phyloP scores from a whole-genome alignment of 306 rosid genomes.

The Trichosanthes truncata region DNA sequence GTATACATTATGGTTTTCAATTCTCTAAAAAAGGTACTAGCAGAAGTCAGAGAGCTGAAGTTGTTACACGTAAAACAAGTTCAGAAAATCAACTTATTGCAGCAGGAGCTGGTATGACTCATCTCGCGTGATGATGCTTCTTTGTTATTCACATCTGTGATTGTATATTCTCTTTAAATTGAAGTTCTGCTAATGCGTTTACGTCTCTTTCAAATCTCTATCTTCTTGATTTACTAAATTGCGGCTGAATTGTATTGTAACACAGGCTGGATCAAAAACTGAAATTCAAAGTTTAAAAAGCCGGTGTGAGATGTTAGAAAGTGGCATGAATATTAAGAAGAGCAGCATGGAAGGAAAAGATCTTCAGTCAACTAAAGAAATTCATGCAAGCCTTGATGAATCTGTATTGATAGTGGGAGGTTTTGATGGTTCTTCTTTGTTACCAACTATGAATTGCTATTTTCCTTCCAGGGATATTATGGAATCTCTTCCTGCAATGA shows the following conservation, averaged over 20 bases:
- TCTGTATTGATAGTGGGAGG: conserved; percentile 36
- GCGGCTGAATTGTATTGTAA: conserved; percentile 1
- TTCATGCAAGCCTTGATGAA: conserved; percentile 12
- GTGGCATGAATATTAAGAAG: conserved; percentile 4
- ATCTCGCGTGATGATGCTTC: not conserved
- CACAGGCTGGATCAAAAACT: conserved; percentile 29
- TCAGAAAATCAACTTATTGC: conserved; percentile 25
- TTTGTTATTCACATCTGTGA: not conserved
- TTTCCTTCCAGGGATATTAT: conserved; percentile 18
- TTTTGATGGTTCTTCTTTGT: conserved; percentile 23
- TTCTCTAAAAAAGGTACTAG: conserved; percentile 12
- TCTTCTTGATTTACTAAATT: conserved; percentile 5
- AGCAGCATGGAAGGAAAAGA: not conserved
- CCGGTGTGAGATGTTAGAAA: conserved; percentile 12
- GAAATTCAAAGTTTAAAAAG: conserved; percentile 24
- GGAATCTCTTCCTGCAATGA: conserved; percentile 31
- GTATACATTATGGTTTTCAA: not conserved
- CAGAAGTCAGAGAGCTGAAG: conserved; percentile 29
- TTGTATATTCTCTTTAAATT: not conserved
- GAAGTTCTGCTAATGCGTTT: not conserved
- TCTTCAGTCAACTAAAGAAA: not conserved
- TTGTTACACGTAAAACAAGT: conserved; percentile 20
- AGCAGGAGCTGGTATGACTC: conserved; percentile 36
- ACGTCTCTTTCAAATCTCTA: not conserved
- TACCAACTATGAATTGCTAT: conserved; percentile 23